These are phyloP conservation scores for Knoxdaviesia proteae DNA, from an alignment of 2,329 filamentous ascomycete genomes.

Conservation along the genomic window DNA sequence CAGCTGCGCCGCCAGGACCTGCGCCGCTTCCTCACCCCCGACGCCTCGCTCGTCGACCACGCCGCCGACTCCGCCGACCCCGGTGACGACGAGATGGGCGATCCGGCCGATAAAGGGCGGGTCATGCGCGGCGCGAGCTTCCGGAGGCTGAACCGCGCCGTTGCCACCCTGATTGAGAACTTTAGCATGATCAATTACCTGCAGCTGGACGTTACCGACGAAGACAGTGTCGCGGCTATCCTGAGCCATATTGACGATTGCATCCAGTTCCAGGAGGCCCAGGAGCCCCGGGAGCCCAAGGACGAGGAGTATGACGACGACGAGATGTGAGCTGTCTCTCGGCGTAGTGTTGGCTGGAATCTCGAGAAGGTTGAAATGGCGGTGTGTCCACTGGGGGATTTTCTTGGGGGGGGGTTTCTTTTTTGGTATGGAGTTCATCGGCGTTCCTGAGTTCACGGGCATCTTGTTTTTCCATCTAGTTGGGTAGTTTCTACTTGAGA, in stretches of 20 bases:
- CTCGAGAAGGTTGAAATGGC: conserved; percentile 7
- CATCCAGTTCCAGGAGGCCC: conserved; percentile 81
- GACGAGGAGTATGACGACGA: conserved; percentile 29
- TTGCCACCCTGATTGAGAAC: conserved; percentile 81
- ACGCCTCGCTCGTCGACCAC: conserved; percentile 63
- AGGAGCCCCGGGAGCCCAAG: conserved; percentile 68
- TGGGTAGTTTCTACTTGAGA: too few relatives aligned
- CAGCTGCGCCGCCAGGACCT: conserved; percentile 73
- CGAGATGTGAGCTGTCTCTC: conserved; percentile 5
- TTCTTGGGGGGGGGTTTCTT: too few relatives aligned
- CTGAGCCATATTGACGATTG: conserved; percentile 88
- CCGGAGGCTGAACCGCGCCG: conserved; percentile 63
- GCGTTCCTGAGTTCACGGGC: too few relatives aligned
- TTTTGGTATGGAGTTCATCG: neutral
- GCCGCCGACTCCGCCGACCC: conserved; percentile 48
- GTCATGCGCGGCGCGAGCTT: conserved; percentile 71
- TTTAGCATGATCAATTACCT: conserved; percentile 97
- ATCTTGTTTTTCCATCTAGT: too few relatives aligned
- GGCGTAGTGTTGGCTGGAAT: too few relatives aligned
- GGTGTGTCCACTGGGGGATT: conserved; percentile 2
- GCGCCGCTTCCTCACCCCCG: conserved; percentile 76
- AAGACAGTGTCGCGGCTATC: conserved; percentile 71
- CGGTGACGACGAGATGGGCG: conserved; percentile 23
- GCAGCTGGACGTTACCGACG: conserved; percentile 71
- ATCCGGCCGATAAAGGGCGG: conserved; percentile 44